These are phyloP conservation scores for Hibiscus trionum DNA, from an alignment of 345 rosid genomes.

Conservation along the genomic window DNA sequence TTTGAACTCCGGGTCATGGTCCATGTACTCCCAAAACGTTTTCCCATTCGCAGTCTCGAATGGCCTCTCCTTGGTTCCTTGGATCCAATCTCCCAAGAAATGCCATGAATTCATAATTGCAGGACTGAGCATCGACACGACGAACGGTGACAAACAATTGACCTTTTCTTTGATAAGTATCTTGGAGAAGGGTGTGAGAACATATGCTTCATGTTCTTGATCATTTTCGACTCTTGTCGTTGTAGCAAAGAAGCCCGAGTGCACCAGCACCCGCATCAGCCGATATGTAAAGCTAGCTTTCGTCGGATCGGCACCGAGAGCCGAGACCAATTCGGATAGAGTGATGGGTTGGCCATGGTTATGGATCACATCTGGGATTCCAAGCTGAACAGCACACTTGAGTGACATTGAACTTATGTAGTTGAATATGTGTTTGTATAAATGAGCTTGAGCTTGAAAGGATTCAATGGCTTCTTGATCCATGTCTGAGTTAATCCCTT, in stretches of 20 bases:
- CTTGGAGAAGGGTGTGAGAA: constrained; percentile 27
- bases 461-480: constrained; percentile 13
- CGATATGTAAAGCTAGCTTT: constrained; percentile 19
- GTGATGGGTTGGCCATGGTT: constrained; percentile 32
- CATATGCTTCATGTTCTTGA: constrained; percentile 22
- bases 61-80: constrained; percentile 13
- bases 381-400: constrained; percentile 37
- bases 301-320: constrained; percentile 25
- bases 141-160: constrained; percentile 28
- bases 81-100: constrained; percentile 26
- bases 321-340: constrained; percentile 27
- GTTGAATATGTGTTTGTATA: constrained; percentile 29
- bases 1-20: constrained; percentile 19
- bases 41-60: constrained; percentile 30
- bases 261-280: constrained; percentile 46
- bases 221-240: not conserved
- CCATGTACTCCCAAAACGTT: constrained; percentile 21
- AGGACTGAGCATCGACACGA: constrained; percentile 22
- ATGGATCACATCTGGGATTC: constrained; percentile 37
- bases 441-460: constrained; percentile 35
- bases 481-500: not conserved
- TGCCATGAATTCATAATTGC: constrained; percentile 23
- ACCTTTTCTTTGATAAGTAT: constrained; percentile 29
- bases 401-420: constrained; percentile 41
- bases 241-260: constrained; percentile 28